Conservation (phyloP, 305 asterid genomes). For the Fraxinus greggii region DNA sequence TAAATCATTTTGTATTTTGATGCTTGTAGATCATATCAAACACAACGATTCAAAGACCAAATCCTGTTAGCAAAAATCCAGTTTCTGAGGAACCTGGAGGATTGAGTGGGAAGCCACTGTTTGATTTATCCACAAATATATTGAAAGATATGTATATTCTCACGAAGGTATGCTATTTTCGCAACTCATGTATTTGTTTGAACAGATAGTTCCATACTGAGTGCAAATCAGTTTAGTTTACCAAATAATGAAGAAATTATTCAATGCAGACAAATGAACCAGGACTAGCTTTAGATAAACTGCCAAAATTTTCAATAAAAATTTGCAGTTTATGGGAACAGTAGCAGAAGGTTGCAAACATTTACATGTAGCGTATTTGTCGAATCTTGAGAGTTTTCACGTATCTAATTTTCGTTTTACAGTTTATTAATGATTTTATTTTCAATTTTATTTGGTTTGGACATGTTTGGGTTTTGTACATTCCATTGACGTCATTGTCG, state of each 20-base stretch:
- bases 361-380: neutral
- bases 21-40: constrained; percentile 80
- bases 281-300: neutral
- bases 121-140: constrained; percentile 59
- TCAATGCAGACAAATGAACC: neutral
- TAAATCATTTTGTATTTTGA: neutral
- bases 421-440: neutral
- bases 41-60: constrained; percentile 86
- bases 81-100: constrained; percentile 83
- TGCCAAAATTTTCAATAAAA: neutral
- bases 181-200: neutral
- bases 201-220: neutral
- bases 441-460: neutral
- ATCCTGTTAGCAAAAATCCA: constrained; percentile 52
- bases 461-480: neutral
- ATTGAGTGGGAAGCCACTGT: constrained; percentile 93
- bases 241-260: neutral
- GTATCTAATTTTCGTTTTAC: neutral
- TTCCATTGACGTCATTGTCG: neutral
- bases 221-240: neutral
- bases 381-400: neutral
- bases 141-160: constrained; percentile 87
- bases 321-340: neutral
- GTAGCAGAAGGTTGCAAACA: neutral
- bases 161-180: constrained; percentile 63